These are phyloP conservation scores for Actinidia polygama DNA, from an alignment of 179 eudicot species.

Conservation along the genomic window DNA sequence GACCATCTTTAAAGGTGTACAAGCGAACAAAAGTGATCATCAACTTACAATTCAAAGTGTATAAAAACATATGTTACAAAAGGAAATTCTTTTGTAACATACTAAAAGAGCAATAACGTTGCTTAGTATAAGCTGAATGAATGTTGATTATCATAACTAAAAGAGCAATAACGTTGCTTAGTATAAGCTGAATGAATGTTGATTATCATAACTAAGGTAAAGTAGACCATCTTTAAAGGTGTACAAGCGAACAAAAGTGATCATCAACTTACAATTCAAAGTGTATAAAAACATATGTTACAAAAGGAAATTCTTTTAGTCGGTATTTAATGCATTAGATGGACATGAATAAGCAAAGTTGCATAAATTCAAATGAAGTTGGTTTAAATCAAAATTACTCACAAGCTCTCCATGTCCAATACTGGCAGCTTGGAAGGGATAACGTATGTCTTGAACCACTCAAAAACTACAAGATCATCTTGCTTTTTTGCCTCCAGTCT, in stretches of 20 bases:
- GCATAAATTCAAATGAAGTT: neutral
- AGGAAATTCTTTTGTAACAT: neutral
- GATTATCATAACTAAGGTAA: neutral
- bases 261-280: neutral
- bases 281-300: neutral
- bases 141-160: slow-evolving; percentile 11
- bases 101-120: slow-evolving; percentile 2
- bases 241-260: neutral
- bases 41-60: neutral
- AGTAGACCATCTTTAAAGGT: slow-evolving; percentile 10
- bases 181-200: slow-evolving; percentile 3
- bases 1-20: slow-evolving; percentile 3
- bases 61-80: neutral
- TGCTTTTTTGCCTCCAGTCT: slow-evolving; percentile 63
- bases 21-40: neutral
- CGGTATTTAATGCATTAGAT: neutral
- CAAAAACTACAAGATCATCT: slow-evolving; percentile 62
- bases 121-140: slow-evolving; percentile 1
- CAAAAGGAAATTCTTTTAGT: neutral
- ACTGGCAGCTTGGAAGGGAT: slow-evolving; percentile 74
- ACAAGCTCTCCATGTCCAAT: slow-evolving; percentile 92
- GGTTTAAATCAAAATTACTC: slow-evolving; percentile 35
- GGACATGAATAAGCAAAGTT: neutral
- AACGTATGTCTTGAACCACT: slow-evolving; percentile 85
- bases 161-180: neutral